Percentiles rank a stretch among this genome's conserved stretches.
Evolutionary conservation across 2,329 filamentous ascomycete species (phyloP).

Genomic region (Pestalotiopsis sp.): DNA sequence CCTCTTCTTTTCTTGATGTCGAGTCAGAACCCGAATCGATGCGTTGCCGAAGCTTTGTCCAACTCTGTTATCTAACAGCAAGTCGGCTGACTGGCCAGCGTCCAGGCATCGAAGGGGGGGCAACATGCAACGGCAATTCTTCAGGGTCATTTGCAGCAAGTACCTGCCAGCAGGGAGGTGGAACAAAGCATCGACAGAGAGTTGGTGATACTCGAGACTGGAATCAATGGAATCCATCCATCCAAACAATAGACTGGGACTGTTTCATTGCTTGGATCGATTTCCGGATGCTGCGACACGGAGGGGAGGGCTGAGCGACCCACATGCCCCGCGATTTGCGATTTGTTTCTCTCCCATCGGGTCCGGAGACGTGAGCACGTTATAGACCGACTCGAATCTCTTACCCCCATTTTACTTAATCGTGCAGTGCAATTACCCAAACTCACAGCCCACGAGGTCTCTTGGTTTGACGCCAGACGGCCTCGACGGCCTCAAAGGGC

Average conservation of each 20-base stretch:
- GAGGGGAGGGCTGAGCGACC: conserved; percentile 17
- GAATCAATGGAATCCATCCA: not conserved
- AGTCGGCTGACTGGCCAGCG: not conserved
- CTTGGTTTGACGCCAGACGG: conserved; percentile 26
- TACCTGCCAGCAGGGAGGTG: not conserved
- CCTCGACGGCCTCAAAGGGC: conserved; percentile 11
- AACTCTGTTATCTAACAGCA: conserved; percentile 14
- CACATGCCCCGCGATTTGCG: conserved; percentile 28
- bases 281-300: conserved; percentile 15
- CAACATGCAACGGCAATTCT: not conserved
- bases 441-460: conserved; percentile 26
- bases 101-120: not conserved
- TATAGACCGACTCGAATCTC: conserved; percentile 18
- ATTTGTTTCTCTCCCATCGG: conserved; percentile 1
- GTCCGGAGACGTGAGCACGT: conserved; percentile 18
- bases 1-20: conserved; percentile 10
- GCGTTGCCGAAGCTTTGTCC: conserved; percentile 7
- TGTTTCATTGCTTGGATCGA: not conserved
- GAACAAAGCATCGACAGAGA: not conserved
- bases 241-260: no score
- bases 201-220: not conserved
- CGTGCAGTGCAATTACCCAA: conserved; percentile 14
- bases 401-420: conserved; percentile 39
- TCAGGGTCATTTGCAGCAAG: not conserved
- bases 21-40: not conserved